Conservation (phyloP, 2,329 filamentous ascomycete genomes). For the Colletotrichum coccodes region DNA sequence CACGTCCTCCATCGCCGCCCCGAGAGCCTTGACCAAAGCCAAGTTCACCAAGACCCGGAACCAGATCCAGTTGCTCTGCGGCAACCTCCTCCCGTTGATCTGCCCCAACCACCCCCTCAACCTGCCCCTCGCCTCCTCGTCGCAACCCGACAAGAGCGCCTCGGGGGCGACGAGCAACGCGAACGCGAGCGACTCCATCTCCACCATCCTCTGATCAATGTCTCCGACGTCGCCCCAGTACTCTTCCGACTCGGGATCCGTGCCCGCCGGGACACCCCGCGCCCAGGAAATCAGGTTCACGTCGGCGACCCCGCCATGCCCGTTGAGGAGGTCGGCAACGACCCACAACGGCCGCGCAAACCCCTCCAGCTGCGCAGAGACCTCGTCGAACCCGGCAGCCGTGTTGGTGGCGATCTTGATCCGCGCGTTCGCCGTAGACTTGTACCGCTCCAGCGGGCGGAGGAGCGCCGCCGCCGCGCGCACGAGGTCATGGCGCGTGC, state of each 20-base stretch:
- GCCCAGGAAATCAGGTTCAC: constrained; percentile 35
- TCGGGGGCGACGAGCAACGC: constrained; percentile 50
- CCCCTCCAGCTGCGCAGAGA: constrained; percentile 48
- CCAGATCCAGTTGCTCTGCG: constrained; percentile 56
- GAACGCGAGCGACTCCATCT: constrained; percentile 56
- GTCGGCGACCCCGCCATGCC: constrained; percentile 34
- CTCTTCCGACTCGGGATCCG: constrained; percentile 35
- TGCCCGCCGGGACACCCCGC: constrained; percentile 34
- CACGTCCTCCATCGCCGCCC: constrained; percentile 43
- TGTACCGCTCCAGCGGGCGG: constrained; percentile 38
- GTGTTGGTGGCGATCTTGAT: constrained; percentile 43
- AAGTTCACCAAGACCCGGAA: constrained; percentile 56
- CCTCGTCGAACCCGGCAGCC: constrained; percentile 46
- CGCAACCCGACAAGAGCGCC: constrained; percentile 41
- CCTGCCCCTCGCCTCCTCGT: constrained; percentile 38
- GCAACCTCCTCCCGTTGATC: constrained; percentile 51
- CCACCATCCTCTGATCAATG: constrained; percentile 57
- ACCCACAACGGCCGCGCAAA: constrained; percentile 43
- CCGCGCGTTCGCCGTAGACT: constrained; percentile 40
- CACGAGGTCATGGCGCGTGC: constrained; percentile 41
- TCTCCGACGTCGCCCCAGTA: constrained; percentile 54
- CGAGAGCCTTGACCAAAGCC: constrained; percentile 48
- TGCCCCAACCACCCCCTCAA: constrained; percentile 48
- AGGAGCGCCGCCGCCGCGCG: constrained; percentile 40
- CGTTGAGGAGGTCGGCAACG: constrained; percentile 48